These are phyloP conservation scores for Blumeriella jaapii DNA, from an alignment of 2,329 filamentous ascomycete genomes.

Conservation along the genomic window DNA sequence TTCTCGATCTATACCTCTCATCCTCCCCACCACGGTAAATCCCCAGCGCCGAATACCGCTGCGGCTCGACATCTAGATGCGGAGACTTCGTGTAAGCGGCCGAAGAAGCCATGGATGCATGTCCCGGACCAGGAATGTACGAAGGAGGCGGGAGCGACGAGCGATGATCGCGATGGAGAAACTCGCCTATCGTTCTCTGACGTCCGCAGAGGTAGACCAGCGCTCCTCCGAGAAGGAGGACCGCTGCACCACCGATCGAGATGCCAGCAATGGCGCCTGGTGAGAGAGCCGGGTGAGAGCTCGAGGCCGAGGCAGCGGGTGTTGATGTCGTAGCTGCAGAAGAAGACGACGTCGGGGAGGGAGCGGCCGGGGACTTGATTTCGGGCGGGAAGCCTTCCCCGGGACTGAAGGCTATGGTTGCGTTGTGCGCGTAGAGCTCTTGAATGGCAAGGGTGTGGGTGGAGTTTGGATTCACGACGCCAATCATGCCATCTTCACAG, in stretches of 20 bases:
- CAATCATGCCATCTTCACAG: conserved; percentile 64
- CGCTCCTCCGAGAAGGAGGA: conserved; percentile 12
- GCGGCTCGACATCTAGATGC: conserved; percentile 3
- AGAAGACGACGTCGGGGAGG: conserved; percentile 8
- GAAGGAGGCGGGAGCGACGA: conserved; percentile 5
- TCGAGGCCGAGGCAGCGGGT: background rate
- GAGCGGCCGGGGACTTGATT: conserved; percentile 8
- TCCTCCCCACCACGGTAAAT: conserved; percentile 6
- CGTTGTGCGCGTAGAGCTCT: conserved; percentile 13
- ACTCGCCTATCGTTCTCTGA: conserved; percentile 17
- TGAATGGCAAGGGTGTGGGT: conserved; percentile 19
- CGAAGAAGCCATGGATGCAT: conserved; percentile 11
- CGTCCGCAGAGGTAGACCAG: conserved; percentile 20
- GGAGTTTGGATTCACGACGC: conserved; percentile 51
- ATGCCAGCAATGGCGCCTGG: conserved; percentile 21
- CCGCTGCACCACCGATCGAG: conserved; percentile 15
- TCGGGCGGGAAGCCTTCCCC: conserved; percentile 18
- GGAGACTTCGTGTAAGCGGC: conserved; percentile 6
- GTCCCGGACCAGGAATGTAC: conserved; percentile 2
- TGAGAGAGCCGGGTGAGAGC: conserved; percentile 12
- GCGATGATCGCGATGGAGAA: conserved; percentile 11
- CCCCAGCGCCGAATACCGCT: conserved; percentile 3
- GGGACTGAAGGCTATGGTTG: conserved; percentile 15
- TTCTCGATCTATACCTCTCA: conserved; percentile 11
- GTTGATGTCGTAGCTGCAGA: conserved; percentile 2